These are phyloP conservation scores for Phialophora verrucosa DNA, from an alignment of 2,329 filamentous ascomycete species.

Conservation along the genomic window DNA sequence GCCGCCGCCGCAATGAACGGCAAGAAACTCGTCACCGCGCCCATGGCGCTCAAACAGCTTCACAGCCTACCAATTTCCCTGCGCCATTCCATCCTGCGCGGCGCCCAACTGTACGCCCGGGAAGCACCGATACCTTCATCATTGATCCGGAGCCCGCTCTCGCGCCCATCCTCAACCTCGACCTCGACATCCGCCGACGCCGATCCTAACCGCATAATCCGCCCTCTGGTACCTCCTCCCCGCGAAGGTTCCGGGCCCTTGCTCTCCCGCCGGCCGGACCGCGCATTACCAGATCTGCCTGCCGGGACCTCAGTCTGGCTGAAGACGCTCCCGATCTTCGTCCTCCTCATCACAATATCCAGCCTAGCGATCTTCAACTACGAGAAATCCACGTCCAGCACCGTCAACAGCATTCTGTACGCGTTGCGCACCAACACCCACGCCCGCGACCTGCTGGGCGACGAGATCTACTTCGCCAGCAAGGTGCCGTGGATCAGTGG, in stretches of 20 bases:
- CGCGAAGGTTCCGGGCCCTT: constrained; percentile 58
- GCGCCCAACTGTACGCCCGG: neutral
- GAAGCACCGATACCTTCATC: neutral
- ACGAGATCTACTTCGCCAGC: constrained; percentile 81
- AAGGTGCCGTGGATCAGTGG: constrained; percentile 83
- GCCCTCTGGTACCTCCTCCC: constrained; percentile 54
- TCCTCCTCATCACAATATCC: constrained; percentile 70
- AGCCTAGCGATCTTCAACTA: constrained; percentile 97
- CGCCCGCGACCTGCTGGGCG: constrained; percentile 79
- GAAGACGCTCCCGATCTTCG: constrained; percentile 80
- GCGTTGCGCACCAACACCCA: constrained; percentile 78
- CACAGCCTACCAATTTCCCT: constrained; percentile 15
- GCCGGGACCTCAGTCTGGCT: constrained; percentile 62
- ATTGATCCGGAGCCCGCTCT: neutral
- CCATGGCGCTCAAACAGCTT: constrained; percentile 7
- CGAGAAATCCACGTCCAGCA: constrained; percentile 87
- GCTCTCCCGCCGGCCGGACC: constrained; percentile 59
- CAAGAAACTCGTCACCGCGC: constrained; percentile 12
- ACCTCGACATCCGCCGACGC: neutral
- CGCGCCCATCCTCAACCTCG: neutral
- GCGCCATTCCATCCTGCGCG: constrained; percentile 14
- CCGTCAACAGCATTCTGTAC: constrained; percentile 89
- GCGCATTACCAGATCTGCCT: constrained; percentile 56
- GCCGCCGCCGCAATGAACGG: constrained; percentile 1
- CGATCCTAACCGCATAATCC: constrained; percentile 19